Base-by-base conservation (phyloP, 148 eudicot species). In the Agrostemma githago region DNA sequence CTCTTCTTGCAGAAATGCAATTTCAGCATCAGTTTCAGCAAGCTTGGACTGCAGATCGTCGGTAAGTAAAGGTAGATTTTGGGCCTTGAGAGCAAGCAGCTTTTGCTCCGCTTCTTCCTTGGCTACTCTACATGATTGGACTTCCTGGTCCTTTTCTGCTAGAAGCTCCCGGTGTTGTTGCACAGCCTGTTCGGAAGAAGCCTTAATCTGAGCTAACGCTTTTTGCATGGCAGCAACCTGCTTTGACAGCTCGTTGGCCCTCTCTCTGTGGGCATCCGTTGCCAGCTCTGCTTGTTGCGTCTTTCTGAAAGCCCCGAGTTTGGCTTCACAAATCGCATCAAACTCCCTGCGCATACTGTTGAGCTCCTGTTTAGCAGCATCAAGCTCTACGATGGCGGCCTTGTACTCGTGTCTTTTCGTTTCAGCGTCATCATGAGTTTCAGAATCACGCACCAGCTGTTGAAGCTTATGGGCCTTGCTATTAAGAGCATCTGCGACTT, bases 351-450 rank as follows among this genome's bases (percentile, higher is more conserved):
- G 81, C 59, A 88, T 61, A 62, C 38, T 92, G 51, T 83, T 86
- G 5, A 95, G 89, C 79, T 88, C 88, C 73, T 95, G 93, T 68
- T 95, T 92, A 11, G 82, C 79, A 2, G 86, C 82, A 76, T 70
- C 88, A 40, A 95, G 96, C 76, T 95, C 92, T 9, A 65, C 84
- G 5, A 86, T 71, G 40, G 86, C 80, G 60, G 84, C 86, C 72
- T 81, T 88, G 72, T 92, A 95, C 26, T 76, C 85, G 10, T 88
- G 88, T 62, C 83, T 79, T 53, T 78, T 80, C 3, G 26, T 77
- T 58, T 85, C 87, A 15, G 78, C 68, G 9, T 86, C 67, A 10
- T 86, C 89, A 17, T 70, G 61, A 26, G 80, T 81, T 77, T 70
- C 82, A 2, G 77, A 78, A 51, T 71, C 84, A 16, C 6, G 71